Base-by-base conservation (phyloP, 768 basidiomycete genomes). In the Lactarius trivialis region DNA sequence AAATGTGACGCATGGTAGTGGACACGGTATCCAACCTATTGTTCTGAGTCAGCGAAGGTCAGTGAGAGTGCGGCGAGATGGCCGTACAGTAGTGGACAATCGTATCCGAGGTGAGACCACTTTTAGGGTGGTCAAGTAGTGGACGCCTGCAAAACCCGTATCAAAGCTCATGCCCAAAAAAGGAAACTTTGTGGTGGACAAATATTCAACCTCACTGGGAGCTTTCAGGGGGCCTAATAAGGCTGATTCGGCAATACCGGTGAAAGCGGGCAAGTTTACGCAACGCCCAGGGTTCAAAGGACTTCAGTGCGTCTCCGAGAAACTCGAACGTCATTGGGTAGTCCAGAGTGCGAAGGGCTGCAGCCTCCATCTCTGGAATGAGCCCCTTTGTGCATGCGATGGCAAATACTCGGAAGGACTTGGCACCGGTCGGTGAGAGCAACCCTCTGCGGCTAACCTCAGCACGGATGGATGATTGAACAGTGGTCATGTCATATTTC, bases 401-500 rank as follows among this genome's bases (percentile, higher is more conserved):
- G 43, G 55, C 58, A 56, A 62, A 68, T 2, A 68, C 36, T 7
- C 61, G 67, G 30, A 60, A 56, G 8, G 67, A 58, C 51, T 65
- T 12, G 21, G 9, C 4, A 55, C 41, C 48, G 60, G 60, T 37
- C 37, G 12, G 8, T 48, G 41, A 17, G 36, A 33, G 55, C 53
- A 45, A 2, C 6, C 8, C 17, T 4, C 7, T 21, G 53, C 52
- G 17, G 39, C 33, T 11, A 33, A 41, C 17, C 5, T 33, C 17
- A 39, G 39, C 19, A 39, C 39, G 39, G 17, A 39, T 39, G 17
- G 17, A 39, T 6, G 39, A 39, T 12, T 36, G 28, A 30, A 61
- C 48, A 50, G 39, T 49, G 33, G 50, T 34, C 58, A 71, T 65
- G 12, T 67, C 53, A 55, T 70, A 71, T 58, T 71, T 71, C 19